Evolutionary conservation across 306 rosid species (phyloP).

Genomic region (Pyrus betulifolia): DNA sequence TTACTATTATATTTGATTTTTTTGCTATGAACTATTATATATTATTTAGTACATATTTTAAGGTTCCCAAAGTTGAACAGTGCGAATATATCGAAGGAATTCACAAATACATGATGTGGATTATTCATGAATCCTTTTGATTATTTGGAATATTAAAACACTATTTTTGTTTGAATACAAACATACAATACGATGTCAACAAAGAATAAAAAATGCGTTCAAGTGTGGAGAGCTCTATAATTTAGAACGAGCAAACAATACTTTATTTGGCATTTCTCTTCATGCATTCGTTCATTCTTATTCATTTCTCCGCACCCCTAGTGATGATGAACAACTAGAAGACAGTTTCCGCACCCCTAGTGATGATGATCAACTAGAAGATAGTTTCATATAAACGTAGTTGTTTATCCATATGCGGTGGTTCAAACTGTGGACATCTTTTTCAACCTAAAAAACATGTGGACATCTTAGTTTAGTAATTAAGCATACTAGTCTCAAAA

Average conservation of each 20-base stretch:
- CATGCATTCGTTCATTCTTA: not conserved
- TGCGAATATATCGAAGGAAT: constrained; percentile 4
- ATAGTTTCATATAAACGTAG: not conserved
- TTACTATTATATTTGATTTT: no score
- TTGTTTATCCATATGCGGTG: no score
- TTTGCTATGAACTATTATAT: no score
- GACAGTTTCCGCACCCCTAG: not conserved
- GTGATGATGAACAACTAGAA: not conserved
- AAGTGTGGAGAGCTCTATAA: no score
- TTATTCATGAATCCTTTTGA: not conserved
- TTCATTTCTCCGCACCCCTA: not conserved
- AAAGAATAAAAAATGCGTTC: no score
- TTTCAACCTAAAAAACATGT: no score
- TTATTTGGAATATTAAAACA: not conserved
- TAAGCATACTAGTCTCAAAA: not conserved
- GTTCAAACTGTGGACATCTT: not conserved
- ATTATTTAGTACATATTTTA: not conserved
- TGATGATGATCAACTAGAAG: not conserved
- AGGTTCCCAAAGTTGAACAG: not conserved
- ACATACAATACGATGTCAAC: not conserved
- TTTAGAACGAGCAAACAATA: not conserved
- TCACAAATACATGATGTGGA: not conserved
- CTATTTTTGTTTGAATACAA: not conserved
- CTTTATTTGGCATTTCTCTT: not conserved
- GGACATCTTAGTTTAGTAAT: not conserved